Base-by-base conservation (phyloP, 352 stramenopile species). In the Poterioochromonas sp. region DNA sequence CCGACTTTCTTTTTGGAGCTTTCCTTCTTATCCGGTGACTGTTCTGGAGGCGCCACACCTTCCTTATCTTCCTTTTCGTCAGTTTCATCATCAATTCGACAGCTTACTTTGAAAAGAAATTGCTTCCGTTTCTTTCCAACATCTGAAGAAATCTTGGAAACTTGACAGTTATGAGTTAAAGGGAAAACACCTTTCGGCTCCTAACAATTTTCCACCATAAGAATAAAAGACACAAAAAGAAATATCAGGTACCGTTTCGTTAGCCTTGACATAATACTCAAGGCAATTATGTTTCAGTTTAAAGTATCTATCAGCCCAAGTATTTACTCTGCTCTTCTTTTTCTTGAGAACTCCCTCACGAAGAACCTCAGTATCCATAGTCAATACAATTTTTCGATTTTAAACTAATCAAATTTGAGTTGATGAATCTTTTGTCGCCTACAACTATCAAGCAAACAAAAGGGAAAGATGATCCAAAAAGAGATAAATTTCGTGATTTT, bases 301-400 rank as follows among this genome's bases (percentile, higher is more conserved):
- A 51, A 80, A 80, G 39, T 76, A 80, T 60, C 77, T 29, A 35
- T 80, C 77, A 43, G 18, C 34, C 77, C 77, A 80, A 37, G 22
- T 29, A 62, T 79, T 79, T 12, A 68, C 60, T 39, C 77, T 22
- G 44, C 8, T 68, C 41, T 37, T 64, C 26, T 49, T 77, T 39
- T 80, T 80, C 32, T 35, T 80, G n/a, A n/a, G n/a, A n/a, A n/a
- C n/a, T n/a, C n/a, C n/a, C n/a, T n/a, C n/a, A n/a, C n/a, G n/a
- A n/a, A n/a, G n/a, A n/a, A n/a, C n/a, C n/a, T n/a, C n/a, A n/a
- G n/a, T n/a, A n/a, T n/a, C n/a, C n/a, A n/a, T n/a, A n/a, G n/a
- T n/a, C n/a, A n/a, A n/a, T n/a, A n/a, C n/a, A n/a, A n/a, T n/a
- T n/a, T n/a, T n/a, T n/a, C n/a, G n/a, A n/a, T n/a, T n/a, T n/a